phyloP scores from a whole-genome alignment of 129 eudicot genomes.

The Tanacetum coccineum region DNA sequence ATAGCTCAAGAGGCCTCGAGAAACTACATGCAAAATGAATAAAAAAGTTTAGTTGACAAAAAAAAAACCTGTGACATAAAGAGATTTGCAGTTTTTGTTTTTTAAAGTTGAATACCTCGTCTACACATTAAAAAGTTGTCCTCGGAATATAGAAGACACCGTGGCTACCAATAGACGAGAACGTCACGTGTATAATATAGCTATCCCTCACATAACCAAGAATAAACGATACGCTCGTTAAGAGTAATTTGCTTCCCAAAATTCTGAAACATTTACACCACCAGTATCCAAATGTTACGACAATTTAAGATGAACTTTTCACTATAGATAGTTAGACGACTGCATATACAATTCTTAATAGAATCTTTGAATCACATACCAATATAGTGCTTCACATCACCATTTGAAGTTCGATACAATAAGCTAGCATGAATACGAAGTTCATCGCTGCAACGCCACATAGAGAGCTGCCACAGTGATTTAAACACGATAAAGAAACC shows the following conservation, averaged over 20 bases:
- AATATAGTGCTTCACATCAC: conserved; percentile 95
- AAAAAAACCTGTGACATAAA: too few relatives aligned
- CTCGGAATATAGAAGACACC: conserved; percentile 83
- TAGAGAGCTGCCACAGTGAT: conserved; percentile 55
- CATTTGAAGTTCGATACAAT: conserved; percentile 58
- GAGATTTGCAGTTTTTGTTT: too few relatives aligned
- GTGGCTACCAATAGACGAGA: conserved; percentile 78
- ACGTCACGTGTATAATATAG: conserved; percentile 87
- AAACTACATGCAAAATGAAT: conserved; percentile 39
- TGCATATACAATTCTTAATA: too few relatives aligned
- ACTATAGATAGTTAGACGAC: too few relatives aligned
- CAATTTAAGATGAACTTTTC: too few relatives aligned
- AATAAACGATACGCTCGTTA: conserved; percentile 84
- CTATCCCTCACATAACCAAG: conserved; percentile 95
- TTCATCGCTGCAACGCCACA: conserved; percentile 99
- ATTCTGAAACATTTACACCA: conserved; percentile 52
- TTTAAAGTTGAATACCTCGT: conserved; percentile 45
- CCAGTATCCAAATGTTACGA: too few relatives aligned
- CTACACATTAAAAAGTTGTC: conserved; percentile 74
- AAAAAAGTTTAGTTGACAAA: too few relatives aligned
- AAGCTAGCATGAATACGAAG: conserved; percentile 82
- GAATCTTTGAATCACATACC: conserved; percentile 36
- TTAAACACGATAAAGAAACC: too few relatives aligned
- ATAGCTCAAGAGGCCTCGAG: conserved; percentile 95
- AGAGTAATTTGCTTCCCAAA: conserved; percentile 91